phyloP scores from a whole-genome alignment of 805 yeast species.

The Candida ficus region DNA sequence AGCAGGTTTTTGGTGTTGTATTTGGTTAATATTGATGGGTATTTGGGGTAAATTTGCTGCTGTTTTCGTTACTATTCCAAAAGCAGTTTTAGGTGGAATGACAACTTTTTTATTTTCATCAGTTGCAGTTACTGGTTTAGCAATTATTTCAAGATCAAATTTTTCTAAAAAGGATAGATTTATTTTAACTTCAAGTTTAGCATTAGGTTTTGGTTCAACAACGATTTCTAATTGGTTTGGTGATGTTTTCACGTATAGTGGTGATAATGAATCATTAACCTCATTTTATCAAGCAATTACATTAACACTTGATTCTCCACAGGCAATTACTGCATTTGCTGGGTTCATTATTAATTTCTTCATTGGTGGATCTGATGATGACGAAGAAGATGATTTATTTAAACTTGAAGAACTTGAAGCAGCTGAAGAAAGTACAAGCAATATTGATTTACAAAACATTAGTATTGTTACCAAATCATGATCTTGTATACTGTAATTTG shows the following conservation, averaged over 20 bases:
- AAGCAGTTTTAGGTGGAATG: constrained; percentile 84
- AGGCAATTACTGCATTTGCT: constrained; percentile 62
- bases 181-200: constrained; percentile 55
- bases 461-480: neutral
- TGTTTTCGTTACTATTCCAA: constrained; percentile 77
- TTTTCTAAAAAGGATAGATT: constrained; percentile 72
- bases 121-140: constrained; percentile 70
- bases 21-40: constrained; percentile 83
- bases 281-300: constrained; percentile 66
- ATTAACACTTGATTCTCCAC: constrained; percentile 67
- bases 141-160: constrained; percentile 47
- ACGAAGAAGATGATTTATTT: no score
- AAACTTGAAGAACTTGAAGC: neutral
- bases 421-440: neutral
- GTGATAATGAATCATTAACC: constrained; percentile 44
- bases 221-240: constrained; percentile 61
- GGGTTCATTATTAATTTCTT: constrained; percentile 26
- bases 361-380: neutral
- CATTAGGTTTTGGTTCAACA: constrained; percentile 64
- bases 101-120: constrained; percentile 68
- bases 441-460: neutral
- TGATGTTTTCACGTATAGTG: constrained; percentile 58
- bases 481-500: no score
- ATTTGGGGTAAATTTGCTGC: constrained; percentile 83
- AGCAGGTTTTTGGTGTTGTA: constrained; percentile 75